A percentile compares a stretch with the other conserved stretches of the same genome.
Conservation (phyloP, 176 grass and related monocot species). For the Aegilops sharonensis region DNA sequence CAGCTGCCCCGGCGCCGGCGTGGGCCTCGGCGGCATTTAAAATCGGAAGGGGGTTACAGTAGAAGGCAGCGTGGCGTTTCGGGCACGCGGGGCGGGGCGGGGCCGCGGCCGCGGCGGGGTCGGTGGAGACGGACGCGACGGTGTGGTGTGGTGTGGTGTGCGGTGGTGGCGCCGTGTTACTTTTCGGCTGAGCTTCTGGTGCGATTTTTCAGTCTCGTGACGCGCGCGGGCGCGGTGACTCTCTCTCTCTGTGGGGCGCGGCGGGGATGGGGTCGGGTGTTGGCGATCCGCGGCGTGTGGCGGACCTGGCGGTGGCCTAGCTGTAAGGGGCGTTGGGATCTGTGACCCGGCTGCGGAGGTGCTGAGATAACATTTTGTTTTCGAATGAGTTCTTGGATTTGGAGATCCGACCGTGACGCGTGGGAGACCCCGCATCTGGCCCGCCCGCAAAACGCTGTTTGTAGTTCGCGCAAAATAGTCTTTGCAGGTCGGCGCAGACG, state of each 20-base stretch:
- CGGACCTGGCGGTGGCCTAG: neutral
- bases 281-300: constrained; percentile 6
- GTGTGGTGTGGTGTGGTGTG: neutral
- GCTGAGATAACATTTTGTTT: neutral
- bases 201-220: constrained; percentile 22
- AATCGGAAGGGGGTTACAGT: neutral
- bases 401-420: no score
- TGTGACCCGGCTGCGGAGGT: neutral
- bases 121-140: neutral
- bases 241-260: no score
- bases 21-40: constrained; percentile 36
- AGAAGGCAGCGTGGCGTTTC: neutral
- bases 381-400: no score
- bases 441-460: no score
- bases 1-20: neutral
- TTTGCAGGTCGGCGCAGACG: no score
- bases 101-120: neutral
- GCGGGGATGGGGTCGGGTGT: neutral
- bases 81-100: neutral
- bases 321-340: neutral
- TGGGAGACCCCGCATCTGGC: no score
- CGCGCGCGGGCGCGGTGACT: neutral
- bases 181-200: neutral
- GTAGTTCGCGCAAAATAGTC: no score
- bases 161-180: neutral